Base-by-base conservation (phyloP, 768 basidiomycete genomes). In the Lepiota venenata region DNA sequence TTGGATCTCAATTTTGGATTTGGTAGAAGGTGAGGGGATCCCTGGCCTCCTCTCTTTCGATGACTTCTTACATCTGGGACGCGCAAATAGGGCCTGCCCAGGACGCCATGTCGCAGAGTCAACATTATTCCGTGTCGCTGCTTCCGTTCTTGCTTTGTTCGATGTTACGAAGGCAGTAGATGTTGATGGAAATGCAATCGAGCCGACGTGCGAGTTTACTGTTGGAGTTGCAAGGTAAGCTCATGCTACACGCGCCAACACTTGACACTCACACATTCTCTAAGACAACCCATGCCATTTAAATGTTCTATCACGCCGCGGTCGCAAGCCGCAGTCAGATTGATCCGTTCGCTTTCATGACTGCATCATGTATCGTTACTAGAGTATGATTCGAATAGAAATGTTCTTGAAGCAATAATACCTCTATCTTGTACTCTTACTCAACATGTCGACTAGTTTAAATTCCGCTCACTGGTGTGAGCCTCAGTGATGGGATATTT, bases 1-100 rank as follows among this genome's bases (percentile, higher is more conserved):
- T 67, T 72, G 36, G 74, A 74, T 37, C 60, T 79, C 37, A 71
- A 79, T 14, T 83, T 82, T 60, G 81, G 81, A 6, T 84, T 83
- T 64, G 81, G 82, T 29, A 70, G 81, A 50, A 68, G 79, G 78
- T 79, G 51, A 65, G 68, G 14, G 3, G 15, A 3, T 4, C 4
- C 1, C 15, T 50, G 27, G 35, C 42, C 32, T 14, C n/a, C 41
- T 20, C 37, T 47, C 42, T 29, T 53, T 53, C 50, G 25, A 18
- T 22, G 10, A 12, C 11, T 10, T 55, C 18, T n/a, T 11, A 25
- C 43, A 18, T 15, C 11, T 27, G n/a, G 35, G 4, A 51, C 50
- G 32, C 21, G 32, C 29, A 25, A 42, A 49, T 55, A 80, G 79
- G 55, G 68, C 74, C 50, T 84, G 83, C 58, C 79, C 81, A 14